Base-by-base conservation (phyloP, 2,329 filamentous ascomycete genomes). In the Diaporthe vaccinii region DNA sequence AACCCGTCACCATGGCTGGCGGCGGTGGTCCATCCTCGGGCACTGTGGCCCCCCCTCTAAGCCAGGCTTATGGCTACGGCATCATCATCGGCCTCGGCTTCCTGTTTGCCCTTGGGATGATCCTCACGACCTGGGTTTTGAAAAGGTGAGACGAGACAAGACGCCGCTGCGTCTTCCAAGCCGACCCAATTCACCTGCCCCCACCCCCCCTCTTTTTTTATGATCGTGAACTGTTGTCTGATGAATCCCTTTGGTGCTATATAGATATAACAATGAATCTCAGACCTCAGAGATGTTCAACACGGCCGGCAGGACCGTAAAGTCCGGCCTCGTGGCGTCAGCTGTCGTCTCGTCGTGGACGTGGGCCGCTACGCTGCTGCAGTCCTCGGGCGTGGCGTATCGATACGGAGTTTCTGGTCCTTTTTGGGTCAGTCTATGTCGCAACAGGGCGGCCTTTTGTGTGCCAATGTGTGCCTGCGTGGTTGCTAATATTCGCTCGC, bases 271-370 rank as follows among this genome's bases (percentile, higher is more conserved):
- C 74, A 79, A 82, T 68, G 95, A 97, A 83, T 87, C 96, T 4
- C 95, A 98, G 83, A 98, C 96, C 0, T 96, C 94, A 0, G 95
- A 98, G 85, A 97, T 95, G 91, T 98, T 98, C 87, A 95, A 90
- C 78, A 98, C 95, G 0, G 95, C 95, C 68, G 95, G 95, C 25
- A 89, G 96, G 77, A 95, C 94, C 1, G 94, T 98, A 78, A 98
- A 98, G 82, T 95, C 94, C 12, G 96, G 95, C 58, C 88, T 98
- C 20, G 95, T 98, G 0, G 94, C 94, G 15, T 94, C 94, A 7
- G 95, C 95, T 22, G 95, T 98, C n/a, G 95, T 98, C 4, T 96
- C 93, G 22, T 95, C 93, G 7, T 98, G 96, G 95, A 98, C 95
- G 0, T 98, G 95, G 95, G 95, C 95, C 0, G 95, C 94, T 31